Evolutionary conservation across 805 yeast species (phyloP).

Genomic region (Kodamaea sagamina): DNA sequence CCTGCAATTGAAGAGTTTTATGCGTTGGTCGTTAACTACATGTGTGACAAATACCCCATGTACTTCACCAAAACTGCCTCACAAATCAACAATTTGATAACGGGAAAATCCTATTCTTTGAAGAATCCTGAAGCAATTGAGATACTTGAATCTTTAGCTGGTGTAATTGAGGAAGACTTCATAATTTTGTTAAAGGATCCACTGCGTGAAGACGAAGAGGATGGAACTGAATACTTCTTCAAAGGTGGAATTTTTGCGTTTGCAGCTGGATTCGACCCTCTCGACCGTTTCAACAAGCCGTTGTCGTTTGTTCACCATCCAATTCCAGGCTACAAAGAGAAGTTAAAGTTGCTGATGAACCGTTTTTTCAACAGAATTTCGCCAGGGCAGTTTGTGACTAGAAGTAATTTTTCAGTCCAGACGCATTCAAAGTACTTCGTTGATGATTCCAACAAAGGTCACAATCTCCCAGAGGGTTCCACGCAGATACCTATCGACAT

Average conservation of each 20-base stretch:
- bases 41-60: slow-evolving; percentile 43
- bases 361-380: slow-evolving; percentile 37
- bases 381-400: slow-evolving; percentile 41
- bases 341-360: slow-evolving; percentile 44
- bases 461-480: slow-evolving; percentile 30
- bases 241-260: slow-evolving; percentile 48
- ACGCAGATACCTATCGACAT: slow-evolving; percentile 26
- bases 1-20: slow-evolving; percentile 42
- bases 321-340: slow-evolving; percentile 43
- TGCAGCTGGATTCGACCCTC: slow-evolving; percentile 47
- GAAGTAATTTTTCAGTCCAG: slow-evolving; percentile 45
- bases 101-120: slow-evolving; percentile 20
- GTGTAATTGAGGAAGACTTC: slow-evolving; percentile 44
- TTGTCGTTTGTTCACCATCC: slow-evolving; percentile 42
- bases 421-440: slow-evolving; percentile 37
- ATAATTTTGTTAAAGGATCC: slow-evolving; percentile 41
- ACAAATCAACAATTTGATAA: slow-evolving; percentile 25
- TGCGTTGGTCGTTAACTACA: slow-evolving; percentile 29
- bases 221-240: slow-evolving; percentile 42
- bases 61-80: slow-evolving; percentile 25
- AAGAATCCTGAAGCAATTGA: slow-evolving; percentile 16
- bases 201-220: slow-evolving; percentile 24
- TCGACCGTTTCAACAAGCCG: slow-evolving; percentile 39
- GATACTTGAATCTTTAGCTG: slow-evolving; percentile 26
- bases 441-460: slow-evolving; percentile 44